Evolutionary conservation across 208 protist species (phyloP), one percentile per base, ranked within the genome.

Genomic region (Jaenimonas drosophilae): DNA sequence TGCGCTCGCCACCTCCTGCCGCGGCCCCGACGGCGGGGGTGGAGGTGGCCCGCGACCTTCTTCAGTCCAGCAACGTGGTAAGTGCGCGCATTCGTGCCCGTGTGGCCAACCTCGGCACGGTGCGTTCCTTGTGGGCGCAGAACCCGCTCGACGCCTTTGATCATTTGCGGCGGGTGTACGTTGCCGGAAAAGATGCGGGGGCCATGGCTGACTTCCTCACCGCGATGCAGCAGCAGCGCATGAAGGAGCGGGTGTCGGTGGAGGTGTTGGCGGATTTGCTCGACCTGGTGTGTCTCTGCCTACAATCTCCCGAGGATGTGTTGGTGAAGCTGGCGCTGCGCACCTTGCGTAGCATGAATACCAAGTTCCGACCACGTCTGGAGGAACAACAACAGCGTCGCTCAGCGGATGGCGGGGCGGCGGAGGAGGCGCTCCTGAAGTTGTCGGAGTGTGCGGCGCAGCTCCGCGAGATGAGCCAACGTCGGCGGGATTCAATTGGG

Each of bases 191-290:
- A 6, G 83, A 91, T 17, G 69, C 48, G 28, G 75, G 83, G 0
- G 63, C 66, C 0, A 47, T 77, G 25, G 64, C 64, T n/a, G 83
- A 91, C 48, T 71, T 91, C 52, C 54, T 91, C 24, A 64, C 48
- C 7, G 49, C 57, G 17, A 72, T 88, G 67, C 83, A 88, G 56
- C 62, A 88, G 51, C 59, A 73, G 28, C 71, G 70, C 34, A 76
- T 86, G 66, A 76, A 76, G 49, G 83, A 88, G 26, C 72, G 74
- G 31, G 46, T 91, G 34, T 50, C 49, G 7, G 42, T 70, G 5
- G 75, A 74, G 26, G 62, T 53, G 20, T 50, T 88, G 14, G 55
- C 74, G 1, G 61, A 61, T 28, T 48, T 91, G 24, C 55, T 88
- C 16, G 65, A 83, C 19, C 25, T 91, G 12, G 25, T 88, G 12